phyloP scores from a whole-genome alignment of 805 yeast genomes.

The Torulaspora maleeae region DNA sequence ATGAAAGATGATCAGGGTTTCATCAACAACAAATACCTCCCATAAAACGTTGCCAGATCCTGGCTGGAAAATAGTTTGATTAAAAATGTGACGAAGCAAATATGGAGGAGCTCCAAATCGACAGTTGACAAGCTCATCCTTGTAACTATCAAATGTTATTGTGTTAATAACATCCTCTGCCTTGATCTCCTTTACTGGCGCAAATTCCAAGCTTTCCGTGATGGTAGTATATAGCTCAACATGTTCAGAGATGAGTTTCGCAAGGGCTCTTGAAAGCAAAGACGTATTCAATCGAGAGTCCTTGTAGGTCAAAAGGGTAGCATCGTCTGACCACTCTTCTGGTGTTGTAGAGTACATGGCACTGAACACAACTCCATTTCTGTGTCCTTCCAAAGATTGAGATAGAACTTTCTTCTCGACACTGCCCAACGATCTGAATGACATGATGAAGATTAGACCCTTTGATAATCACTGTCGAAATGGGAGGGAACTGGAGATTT shows the following conservation, averaged over 20 bases:
- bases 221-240: conserved; percentile 26
- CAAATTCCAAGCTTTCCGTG: conserved; percentile 23
- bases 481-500: not conserved
- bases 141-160: conserved; percentile 22
- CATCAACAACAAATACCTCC: conserved; percentile 28
- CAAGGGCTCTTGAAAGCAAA: conserved; percentile 20
- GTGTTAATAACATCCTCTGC: conserved; percentile 25
- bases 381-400: conserved; percentile 22
- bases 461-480: not conserved
- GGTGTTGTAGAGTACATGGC: conserved; percentile 18
- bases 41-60: conserved; percentile 26
- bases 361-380: conserved; percentile 30
- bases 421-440: conserved; percentile 25
- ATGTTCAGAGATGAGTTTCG: conserved; percentile 22
- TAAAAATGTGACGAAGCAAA: conserved; percentile 28
- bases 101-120: conserved; percentile 30
- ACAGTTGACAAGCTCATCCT: conserved; percentile 28
- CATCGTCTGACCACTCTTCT: conserved; percentile 25
- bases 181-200: conserved; percentile 18
- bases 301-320: conserved; percentile 21
- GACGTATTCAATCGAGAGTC: conserved; percentile 19
- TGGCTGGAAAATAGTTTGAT: conserved; percentile 21
- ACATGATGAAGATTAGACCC: conserved; percentile 11
- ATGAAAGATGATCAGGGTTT: conserved; percentile 27
- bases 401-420: conserved; percentile 26